A percentile compares a stretch with the other conserved stretches of the same genome.
Evolutionary conservation across 164 flowering plant genomes (phyloP).

Genomic region (Magnolia kwangsiensis): DNA sequence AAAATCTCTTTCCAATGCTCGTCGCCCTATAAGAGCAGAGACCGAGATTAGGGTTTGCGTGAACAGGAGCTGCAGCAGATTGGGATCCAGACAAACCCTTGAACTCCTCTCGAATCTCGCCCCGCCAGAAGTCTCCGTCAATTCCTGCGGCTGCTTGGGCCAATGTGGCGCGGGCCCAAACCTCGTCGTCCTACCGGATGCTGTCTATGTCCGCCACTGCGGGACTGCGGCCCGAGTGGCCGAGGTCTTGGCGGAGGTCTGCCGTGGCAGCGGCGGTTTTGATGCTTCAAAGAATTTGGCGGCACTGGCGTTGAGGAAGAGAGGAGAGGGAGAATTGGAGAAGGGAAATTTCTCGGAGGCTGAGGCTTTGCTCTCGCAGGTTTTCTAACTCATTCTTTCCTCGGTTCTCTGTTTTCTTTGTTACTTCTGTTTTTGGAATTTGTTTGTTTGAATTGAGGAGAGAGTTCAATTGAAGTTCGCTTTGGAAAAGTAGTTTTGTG

Average conservation of each 20-base stretch:
- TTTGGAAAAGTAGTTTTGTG: not conserved
- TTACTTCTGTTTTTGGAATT: not conserved
- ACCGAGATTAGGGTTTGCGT: conserved; percentile 72
- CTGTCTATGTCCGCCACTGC: conserved; percentile 46
- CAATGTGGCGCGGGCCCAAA: conserved; percentile 92
- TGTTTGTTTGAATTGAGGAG: not conserved
- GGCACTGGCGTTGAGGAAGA: conserved; percentile 74
- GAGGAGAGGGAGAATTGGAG: conserved; percentile 53
- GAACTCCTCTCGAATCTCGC: conserved; percentile 57
- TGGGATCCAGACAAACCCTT: conserved; percentile 68
- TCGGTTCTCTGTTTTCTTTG: not conserved
- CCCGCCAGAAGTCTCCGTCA: conserved; percentile 53
- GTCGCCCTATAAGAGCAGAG: conserved; percentile 13
- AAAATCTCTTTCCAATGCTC: not conserved
- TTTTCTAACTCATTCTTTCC: conserved; percentile 7
- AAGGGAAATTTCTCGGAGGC: conserved; percentile 46
- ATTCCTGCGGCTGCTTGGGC: conserved; percentile 80
- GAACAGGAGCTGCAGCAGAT: conserved; percentile 63
- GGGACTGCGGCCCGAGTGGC: conserved; percentile 56
- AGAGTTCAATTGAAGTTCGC: not conserved
- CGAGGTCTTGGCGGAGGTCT: conserved; percentile 29
- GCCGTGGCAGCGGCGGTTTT: conserved; percentile 21
- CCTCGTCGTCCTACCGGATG: conserved; percentile 58
- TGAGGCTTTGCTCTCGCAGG: conserved; percentile 61
- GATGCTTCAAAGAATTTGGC: conserved; percentile 36